Percentiles rank a stretch among this genome's conserved stretches.
phyloP scores from a whole-genome alignment of 441 rosid genomes.

The Populus hybrid region DNA sequence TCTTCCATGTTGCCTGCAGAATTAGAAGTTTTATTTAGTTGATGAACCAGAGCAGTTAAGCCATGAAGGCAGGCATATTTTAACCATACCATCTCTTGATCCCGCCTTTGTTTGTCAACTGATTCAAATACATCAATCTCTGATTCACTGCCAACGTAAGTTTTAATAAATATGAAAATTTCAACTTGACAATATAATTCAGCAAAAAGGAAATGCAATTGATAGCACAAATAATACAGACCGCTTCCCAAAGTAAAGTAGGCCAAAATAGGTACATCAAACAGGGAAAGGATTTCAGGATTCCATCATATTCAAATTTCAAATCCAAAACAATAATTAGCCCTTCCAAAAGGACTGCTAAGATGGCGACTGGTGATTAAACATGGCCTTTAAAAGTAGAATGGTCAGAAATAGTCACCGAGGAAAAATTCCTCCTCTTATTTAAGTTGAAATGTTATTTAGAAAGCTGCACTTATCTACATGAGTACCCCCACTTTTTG shows the following conservation, averaged over 20 bases:
- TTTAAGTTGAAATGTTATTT: not conserved
- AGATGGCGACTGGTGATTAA: not conserved
- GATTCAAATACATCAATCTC: constrained; percentile 93
- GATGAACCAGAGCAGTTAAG: constrained; percentile 9
- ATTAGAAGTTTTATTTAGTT: constrained; percentile 14
- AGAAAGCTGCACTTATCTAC: not conserved
- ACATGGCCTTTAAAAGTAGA: not conserved
- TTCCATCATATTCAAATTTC: not conserved
- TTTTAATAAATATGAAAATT: constrained; percentile 10
- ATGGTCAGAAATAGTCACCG: not conserved
- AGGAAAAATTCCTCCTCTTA: not conserved
- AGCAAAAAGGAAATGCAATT: not conserved
- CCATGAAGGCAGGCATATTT: constrained; percentile 10
- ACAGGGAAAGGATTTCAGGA: not conserved
- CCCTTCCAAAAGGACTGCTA: not conserved
- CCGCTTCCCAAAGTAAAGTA: not conserved
- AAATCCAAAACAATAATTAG: not conserved
- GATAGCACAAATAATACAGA: not conserved
- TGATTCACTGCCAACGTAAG: constrained; percentile 52
- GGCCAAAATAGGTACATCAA: not conserved
- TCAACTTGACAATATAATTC: constrained; percentile 1
- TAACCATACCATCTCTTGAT: constrained; percentile 66
- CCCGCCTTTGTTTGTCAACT: constrained; percentile 68
- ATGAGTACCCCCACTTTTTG: not conserved
- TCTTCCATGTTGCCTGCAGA: constrained; percentile 76